A percentile compares a stretch with the other conserved stretches of the same genome.
phyloP scores from a whole-genome alignment of 192 early-diverging fungal genomes.

The Geosiphon pyriformis region DNA sequence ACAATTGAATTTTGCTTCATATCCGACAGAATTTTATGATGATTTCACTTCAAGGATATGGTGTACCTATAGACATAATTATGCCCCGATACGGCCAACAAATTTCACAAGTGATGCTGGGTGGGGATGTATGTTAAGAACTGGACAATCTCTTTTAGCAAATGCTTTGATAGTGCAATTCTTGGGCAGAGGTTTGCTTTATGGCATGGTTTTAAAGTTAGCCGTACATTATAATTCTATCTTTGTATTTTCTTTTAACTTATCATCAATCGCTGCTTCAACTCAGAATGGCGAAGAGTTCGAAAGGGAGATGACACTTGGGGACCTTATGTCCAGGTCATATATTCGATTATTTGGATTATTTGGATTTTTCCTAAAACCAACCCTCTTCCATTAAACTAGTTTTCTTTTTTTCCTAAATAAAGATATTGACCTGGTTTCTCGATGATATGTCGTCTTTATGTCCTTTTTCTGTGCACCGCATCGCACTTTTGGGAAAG shows the following conservation, averaged over 20 bases:
- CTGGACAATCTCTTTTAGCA: constrained; percentile 88
- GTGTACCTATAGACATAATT: constrained; percentile 90
- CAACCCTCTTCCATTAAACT: neutral
- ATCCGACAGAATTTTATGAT: constrained; percentile 50
- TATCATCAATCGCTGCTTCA: no score
- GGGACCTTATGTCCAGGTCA: constrained; percentile 42
- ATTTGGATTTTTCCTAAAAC: constrained; percentile 7
- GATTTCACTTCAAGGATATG: constrained; percentile 84
- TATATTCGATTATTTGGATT: constrained; percentile 12
- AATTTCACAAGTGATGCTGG: constrained; percentile 81
- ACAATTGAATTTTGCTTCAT: neutral
- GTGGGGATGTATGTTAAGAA: constrained; percentile 97
- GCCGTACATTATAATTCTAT: no score
- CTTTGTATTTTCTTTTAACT: no score
- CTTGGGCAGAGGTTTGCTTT: constrained; percentile 67
- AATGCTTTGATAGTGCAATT: constrained; percentile 72
- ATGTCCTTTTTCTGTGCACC: constrained; percentile 88
- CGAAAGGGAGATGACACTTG: constrained; percentile 31
- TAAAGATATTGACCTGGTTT: constrained; percentile 69
- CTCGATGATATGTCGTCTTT: constrained; percentile 64
- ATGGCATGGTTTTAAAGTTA: no score
- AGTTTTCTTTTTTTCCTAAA: neutral
- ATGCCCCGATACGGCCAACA: constrained; percentile 73
- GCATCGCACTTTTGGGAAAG: constrained; percentile 77
- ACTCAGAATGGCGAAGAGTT: constrained; percentile 44